Base-by-base conservation (phyloP, 768 basidiomycete species). In the Psilocybe subaeruginosa region DNA sequence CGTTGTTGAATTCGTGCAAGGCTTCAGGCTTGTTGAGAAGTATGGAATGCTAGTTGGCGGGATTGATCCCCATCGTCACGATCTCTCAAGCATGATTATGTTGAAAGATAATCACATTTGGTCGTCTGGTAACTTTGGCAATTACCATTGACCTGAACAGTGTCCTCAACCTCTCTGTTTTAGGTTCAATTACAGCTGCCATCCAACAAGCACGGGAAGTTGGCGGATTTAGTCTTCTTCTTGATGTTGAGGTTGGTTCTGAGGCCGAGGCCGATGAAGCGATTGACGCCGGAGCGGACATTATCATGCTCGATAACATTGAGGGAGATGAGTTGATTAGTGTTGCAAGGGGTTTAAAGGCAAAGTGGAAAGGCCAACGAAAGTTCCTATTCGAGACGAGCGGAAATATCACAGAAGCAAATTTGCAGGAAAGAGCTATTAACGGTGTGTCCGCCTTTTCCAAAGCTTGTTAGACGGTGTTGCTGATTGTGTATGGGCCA, bases 41-140 rank as follows among this genome's bases (percentile, higher is more conserved):
- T 98, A 99, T 72, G 97, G 90, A 3, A 99, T 99, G 97, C 76
- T 99, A 48, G 93, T 99, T 12, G 97, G 97, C 16, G 97, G 97
- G 5, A 91, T 98, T 68, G 97, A 99, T 72, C 79, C 93, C 8
- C 97, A 99, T 78, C 86, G 97, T 23, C 90, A 97, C 66, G 96
- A 99, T 74, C 82, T 99, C n/a, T 95, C 93, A 30, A 93, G 92
- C 72, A 99, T 99, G 97, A 96, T 99, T 70, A 99, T 99, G 97
- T 86, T 99, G 69, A 99, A 99, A 76, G 97, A 99, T 69, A 99
- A 99, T 72, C 97, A 99, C 72, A 93, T 99, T 71, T 98, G 95
- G 96, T 97, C 95, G 3, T 92, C 89, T 46, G 95, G 95, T 89
- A 51, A 59, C 46, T 65, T 35, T 64, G 30, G 39, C 43, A 27